Evolutionary conservation across 75 land plant species (phyloP).

Genomic region (Cunninghamia lanceolata): DNA sequence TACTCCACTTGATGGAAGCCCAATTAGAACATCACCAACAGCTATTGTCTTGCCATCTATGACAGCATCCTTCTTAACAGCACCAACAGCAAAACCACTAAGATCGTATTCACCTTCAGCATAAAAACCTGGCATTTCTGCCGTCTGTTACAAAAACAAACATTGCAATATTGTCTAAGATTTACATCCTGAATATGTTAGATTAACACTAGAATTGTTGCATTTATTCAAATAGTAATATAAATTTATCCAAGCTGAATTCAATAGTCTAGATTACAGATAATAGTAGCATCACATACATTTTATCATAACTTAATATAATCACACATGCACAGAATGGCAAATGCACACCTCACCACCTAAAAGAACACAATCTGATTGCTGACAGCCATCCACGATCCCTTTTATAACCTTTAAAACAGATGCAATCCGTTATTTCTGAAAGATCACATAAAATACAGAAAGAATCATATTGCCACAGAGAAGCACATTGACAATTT

Average conservation of each 20-base stretch:
- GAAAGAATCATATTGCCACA: neutral
- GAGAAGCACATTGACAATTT: neutral
- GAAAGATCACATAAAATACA: neutral
- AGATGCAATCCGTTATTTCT: neutral
- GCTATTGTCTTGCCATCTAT: conserved; percentile 79
- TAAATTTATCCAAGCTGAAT: neutral
- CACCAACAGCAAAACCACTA: conserved; percentile 99
- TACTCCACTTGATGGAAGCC: conserved; percentile 96
- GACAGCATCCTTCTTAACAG: conserved; percentile 83
- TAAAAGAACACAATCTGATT: conserved; percentile 82
- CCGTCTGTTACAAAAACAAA: conserved; percentile 58
- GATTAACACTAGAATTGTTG: neutral
- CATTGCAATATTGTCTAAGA: no score
- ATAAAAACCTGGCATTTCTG: conserved; percentile 99
- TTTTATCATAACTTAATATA: neutral
- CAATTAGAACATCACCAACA: conserved; percentile 85
- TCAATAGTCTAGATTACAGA: neutral
- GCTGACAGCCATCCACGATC: conserved; percentile 89
- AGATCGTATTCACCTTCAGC: conserved; percentile 91
- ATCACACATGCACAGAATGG: no score
- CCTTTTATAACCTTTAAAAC: conserved; percentile 83
- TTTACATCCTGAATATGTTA: no score
- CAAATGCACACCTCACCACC: conserved; percentile 78
- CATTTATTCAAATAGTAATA: no score
- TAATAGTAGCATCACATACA: neutral